These are phyloP conservation scores for Eutrema salsugineum DNA, from an alignment of 441 rosid species.

Conservation along the genomic window DNA sequence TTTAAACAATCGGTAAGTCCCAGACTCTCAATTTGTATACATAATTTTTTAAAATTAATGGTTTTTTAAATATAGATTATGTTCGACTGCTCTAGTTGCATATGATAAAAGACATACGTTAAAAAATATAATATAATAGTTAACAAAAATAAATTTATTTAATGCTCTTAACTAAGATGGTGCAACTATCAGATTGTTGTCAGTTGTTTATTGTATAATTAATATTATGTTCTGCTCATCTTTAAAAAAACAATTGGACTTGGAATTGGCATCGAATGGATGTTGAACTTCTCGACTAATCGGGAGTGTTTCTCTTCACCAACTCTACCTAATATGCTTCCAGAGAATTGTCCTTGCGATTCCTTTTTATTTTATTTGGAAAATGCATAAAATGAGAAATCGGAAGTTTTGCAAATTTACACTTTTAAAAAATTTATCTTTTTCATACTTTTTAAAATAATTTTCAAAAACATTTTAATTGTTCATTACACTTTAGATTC, in stretches of 20 bases:
- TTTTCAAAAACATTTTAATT: too few species aligned
- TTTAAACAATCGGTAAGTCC: too few species aligned
- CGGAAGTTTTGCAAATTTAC: too few species aligned
- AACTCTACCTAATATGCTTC: conserved; percentile 27
- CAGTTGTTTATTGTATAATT: background rate
- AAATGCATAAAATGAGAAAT: background rate
- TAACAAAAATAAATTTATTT: background rate
- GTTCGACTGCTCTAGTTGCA: background rate
- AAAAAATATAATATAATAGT: background rate
- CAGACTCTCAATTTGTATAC: too few species aligned
- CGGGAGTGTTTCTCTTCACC: conserved; percentile 27
- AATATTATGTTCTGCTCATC: background rate
- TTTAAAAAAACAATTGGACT: background rate
- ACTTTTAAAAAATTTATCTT: too few species aligned
- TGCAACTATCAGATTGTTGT: background rate
- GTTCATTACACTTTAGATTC: too few species aligned
- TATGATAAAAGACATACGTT: background rate
- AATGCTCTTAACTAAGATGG: background rate
- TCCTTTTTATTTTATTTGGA: background rate
- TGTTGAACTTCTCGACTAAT: conserved; percentile 30
- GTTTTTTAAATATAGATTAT: too few species aligned
- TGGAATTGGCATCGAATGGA: conserved; percentile 3
- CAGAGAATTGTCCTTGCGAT: background rate
- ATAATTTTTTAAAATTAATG: too few species aligned
- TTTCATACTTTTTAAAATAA: too few species aligned